These are phyloP conservation scores for Xylaria multiplex DNA, from an alignment of 2,329 filamentous ascomycete species.

Conservation along the genomic window DNA sequence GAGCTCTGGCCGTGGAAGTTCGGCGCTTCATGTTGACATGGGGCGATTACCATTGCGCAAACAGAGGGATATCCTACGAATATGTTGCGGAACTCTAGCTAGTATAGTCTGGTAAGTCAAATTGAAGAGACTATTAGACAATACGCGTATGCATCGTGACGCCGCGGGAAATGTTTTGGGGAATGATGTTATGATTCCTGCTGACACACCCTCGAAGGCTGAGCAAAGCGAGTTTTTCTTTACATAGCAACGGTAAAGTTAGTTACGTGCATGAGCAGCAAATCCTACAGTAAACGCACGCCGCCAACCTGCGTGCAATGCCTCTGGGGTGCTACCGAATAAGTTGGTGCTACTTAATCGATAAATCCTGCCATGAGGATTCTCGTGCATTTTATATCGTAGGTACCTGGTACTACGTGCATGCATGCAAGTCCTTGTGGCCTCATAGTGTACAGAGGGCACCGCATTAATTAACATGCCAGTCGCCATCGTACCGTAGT, in stretches of 20 bases:
- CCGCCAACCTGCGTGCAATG: conserved; percentile 29
- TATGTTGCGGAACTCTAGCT: conserved; percentile 5
- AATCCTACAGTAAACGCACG: conserved; percentile 27
- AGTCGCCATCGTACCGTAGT: not conserved
- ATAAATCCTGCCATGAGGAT: conserved; percentile 10
- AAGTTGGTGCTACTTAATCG: not conserved
- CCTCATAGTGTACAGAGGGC: not conserved
- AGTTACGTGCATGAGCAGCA: conserved; percentile 15
- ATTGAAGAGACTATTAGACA: not conserved
- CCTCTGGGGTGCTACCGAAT: conserved; percentile 9
- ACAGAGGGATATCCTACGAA: not conserved
- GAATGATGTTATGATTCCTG: conserved; percentile 12
- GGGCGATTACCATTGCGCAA: conserved; percentile 3
- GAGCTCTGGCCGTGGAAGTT: conserved; percentile 17
- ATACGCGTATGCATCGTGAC: not conserved
- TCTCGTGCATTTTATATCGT: conserved; percentile 1
- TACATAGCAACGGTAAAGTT: conserved; percentile 3
- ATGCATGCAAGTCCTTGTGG: not conserved
- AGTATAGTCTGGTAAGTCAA: not conserved
- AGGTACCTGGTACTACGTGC: not conserved
- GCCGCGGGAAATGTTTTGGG: not conserved
- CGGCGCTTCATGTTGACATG: conserved; percentile 26
- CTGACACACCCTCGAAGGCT: conserved; percentile 4
- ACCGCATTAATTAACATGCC: not conserved
- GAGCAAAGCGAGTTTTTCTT: conserved; percentile 15